Base-by-base conservation (phyloP, 345 rosid species). In the Heritiera fomes region DNA sequence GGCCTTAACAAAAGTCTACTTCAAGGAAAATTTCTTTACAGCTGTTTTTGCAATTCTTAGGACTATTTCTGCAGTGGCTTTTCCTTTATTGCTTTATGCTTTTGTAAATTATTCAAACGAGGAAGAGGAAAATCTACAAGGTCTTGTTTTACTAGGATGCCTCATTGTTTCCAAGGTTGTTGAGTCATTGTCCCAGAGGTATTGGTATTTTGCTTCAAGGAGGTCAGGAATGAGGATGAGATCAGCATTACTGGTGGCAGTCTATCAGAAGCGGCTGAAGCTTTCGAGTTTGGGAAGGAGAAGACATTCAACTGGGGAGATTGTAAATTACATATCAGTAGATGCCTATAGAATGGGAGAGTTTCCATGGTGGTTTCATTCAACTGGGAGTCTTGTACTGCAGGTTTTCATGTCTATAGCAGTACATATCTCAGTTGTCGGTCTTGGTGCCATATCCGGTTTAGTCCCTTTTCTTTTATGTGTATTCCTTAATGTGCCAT, bases 301-400 rank as follows among this genome's bases (percentile, higher is more conserved):
- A 79, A 87, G 87, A 28, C 97, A 89, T 82, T 90, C 97, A 20
- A 79, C 92, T 1, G 97, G 97, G 0, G 95, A 94, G 85, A 89
- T 92, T 70, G 91, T 89, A 79, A 94, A 92, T 67, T 92, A 88
- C 41, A 90, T 94, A 7, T 89, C 93, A 0, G 92, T 94, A 75
- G 98, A 94, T 84, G 94, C 94, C 0, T 91, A 92, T 67, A 80
- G 92, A 49, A 94, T 94, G 93, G 95, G 93, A 18, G 98, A 92
- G 62, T 89, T 87, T 55, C 85, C 87, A 12, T 90, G 89, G 91
- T 94, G 98, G 98, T 90, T 92, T 72, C 97, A 94, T 75, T 77
- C 80, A 0, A 74, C 85, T 10, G 90, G 98, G 93, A 89, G 86
- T 71, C 75, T 83, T 11, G 55, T 74, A 0, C 76, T 90, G 50